These are phyloP conservation scores for Eleusine indica DNA, from an alignment of 176 grass and related monocot genomes.

Conservation along the genomic window DNA sequence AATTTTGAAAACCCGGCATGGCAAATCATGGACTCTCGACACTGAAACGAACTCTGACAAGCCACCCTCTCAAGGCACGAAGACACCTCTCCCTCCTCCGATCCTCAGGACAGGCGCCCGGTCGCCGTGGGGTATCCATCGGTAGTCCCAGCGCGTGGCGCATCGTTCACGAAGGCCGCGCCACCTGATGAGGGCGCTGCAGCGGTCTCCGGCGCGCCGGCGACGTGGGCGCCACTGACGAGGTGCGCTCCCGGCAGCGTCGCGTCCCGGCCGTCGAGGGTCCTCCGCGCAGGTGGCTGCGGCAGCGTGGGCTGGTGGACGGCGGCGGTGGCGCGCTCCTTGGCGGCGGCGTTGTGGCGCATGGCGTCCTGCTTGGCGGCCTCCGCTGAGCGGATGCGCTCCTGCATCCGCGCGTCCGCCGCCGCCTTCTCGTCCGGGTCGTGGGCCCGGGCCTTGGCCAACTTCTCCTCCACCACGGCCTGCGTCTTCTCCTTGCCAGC, in stretches of 20 bases:
- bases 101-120: background rate
- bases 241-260: background rate
- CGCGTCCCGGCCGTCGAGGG: background rate
- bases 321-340: slow-evolving; percentile 21
- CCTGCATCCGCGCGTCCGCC: slow-evolving; percentile 35
- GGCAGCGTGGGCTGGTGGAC: slow-evolving; percentile 9
- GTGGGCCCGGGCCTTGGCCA: slow-evolving; percentile 35
- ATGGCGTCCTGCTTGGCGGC: slow-evolving; percentile 39
- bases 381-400: slow-evolving; percentile 43
- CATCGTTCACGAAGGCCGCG: too few species aligned
- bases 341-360: slow-evolving; percentile 39
- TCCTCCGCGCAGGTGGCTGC: too few species aligned
- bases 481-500: slow-evolving; percentile 54
- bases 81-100: too few species aligned
- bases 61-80: too few species aligned
- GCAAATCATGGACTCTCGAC: too few species aligned
- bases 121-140: too few species aligned
- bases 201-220: background rate
- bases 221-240: background rate
- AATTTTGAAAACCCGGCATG: too few species aligned
- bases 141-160: too few species aligned
- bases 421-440: slow-evolving; percentile 31
- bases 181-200: too few species aligned
- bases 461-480: slow-evolving; percentile 43
- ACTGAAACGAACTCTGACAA: too few species aligned